Percentiles rank a stretch among this genome's conserved stretches.
phyloP scores from a whole-genome alignment of 1,284 basidiomycete genomes.

The Phaffia rhodozyma region DNA sequence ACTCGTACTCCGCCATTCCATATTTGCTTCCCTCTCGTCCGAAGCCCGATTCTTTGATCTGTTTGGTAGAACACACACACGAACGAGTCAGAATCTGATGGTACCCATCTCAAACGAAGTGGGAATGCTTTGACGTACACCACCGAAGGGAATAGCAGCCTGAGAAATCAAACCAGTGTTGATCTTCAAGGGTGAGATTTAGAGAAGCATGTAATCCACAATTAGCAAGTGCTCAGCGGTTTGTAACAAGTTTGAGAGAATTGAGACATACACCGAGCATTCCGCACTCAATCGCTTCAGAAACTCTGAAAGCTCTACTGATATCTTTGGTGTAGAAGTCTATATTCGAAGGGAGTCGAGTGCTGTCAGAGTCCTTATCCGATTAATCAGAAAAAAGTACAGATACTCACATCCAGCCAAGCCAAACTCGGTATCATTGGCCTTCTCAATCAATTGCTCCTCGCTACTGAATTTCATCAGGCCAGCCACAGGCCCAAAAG shows the following conservation, averaged over 20 bases:
- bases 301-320: slow-evolving; percentile 87
- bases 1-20: slow-evolving; percentile 35
- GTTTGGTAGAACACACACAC: neutral
- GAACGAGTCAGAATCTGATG: neutral
- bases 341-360: neutral
- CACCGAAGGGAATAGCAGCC: slow-evolving; percentile 82
- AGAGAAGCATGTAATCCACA: neutral
- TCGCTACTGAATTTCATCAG: slow-evolving; percentile 75
- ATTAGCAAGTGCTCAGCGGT: neutral
- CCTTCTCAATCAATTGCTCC: slow-evolving; percentile 74
- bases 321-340: slow-evolving; percentile 90
- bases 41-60: slow-evolving; percentile 67
- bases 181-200: slow-evolving; percentile 17
- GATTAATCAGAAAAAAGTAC: neutral
- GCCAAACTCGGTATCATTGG: slow-evolving; percentile 75
- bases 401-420: slow-evolving; percentile 50
- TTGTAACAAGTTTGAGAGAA: neutral
- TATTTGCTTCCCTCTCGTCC: slow-evolving; percentile 36
- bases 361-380: neutral
- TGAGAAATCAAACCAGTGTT: slow-evolving; percentile 76
- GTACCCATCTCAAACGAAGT: neutral
- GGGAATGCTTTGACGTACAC: slow-evolving; percentile 33
- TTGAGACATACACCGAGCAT: slow-evolving; percentile 60
- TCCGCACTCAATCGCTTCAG: slow-evolving; percentile 89
- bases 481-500: slow-evolving; percentile 61